Conservation (phyloP, 495 filamentous ascomycete species). For the Achaetomiella virescens region DNA sequence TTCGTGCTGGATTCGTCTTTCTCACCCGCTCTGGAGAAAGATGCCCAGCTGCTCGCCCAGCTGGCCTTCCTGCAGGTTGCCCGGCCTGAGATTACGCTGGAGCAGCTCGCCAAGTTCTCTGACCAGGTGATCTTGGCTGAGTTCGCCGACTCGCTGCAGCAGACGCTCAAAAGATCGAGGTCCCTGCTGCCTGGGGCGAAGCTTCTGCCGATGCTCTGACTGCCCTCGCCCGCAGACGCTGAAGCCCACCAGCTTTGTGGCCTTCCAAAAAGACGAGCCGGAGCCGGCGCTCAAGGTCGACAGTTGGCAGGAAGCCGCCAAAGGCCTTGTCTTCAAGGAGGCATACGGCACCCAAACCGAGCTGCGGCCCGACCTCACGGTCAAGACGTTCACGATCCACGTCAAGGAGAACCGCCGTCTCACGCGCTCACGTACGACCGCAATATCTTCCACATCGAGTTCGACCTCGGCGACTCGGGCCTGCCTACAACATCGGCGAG, state of each 20-base stretch:
- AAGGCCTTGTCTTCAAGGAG: slow-evolving; percentile 89
- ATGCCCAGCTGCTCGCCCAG: slow-evolving; percentile 60
- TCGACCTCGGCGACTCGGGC: slow-evolving; percentile 84
- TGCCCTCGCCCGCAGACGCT: slow-evolving; percentile 54
- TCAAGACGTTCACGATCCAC: slow-evolving; percentile 79
- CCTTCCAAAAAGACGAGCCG: slow-evolving; percentile 69
- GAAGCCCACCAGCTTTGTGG: slow-evolving; percentile 69
- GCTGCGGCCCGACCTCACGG: slow-evolving; percentile 76
- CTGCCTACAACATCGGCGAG: slow-evolving; percentile 96
- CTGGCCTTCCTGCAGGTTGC: slow-evolving; percentile 75
- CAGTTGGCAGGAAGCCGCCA: slow-evolving; percentile 74
- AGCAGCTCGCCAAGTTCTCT: slow-evolving; percentile 33
- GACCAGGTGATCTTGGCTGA: slow-evolving; percentile 49
- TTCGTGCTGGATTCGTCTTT: slow-evolving; percentile 64
- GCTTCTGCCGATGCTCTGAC: slow-evolving; percentile 49
- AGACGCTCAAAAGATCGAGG: slow-evolving; percentile 63
- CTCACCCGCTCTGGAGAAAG: slow-evolving; percentile 57
- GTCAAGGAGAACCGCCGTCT: slow-evolving; percentile 94
- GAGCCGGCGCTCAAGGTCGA: slow-evolving; percentile 61
- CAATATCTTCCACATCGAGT: slow-evolving; percentile 99
- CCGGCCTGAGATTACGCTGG: slow-evolving; percentile 53
- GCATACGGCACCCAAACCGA: slow-evolving; percentile 67
- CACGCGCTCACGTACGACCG: slow-evolving; percentile 83
- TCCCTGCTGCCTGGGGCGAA: slow-evolving; percentile 73
- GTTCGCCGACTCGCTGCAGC: slow-evolving; percentile 60